A percentile compares a stretch with the other conserved stretches of the same genome.
Conservation (phyloP, 129 eudicot genomes). For the Lactuca saligna region DNA sequence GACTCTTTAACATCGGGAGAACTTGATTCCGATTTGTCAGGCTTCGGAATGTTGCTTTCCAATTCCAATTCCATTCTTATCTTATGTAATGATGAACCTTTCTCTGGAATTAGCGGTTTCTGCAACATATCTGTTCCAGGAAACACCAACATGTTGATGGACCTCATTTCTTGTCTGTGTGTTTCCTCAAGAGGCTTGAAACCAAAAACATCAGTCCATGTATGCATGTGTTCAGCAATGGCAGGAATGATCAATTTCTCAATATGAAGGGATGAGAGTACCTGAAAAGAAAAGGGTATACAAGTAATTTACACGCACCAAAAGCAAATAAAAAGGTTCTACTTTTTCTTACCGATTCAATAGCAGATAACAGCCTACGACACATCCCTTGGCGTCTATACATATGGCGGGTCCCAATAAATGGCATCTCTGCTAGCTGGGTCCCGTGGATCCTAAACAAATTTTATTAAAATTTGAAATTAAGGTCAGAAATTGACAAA, state of each 20-base stretch:
- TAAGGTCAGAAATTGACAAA: slow-evolving; percentile 14
- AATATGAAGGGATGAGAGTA: slow-evolving; percentile 58
- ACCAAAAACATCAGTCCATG: slow-evolving; percentile 78
- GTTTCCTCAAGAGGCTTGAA: slow-evolving; percentile 61
- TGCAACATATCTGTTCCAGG: slow-evolving; percentile 93
- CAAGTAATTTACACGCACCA: not conserved
- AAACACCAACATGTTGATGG: slow-evolving; percentile 82
- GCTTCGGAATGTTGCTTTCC: slow-evolving; percentile 18
- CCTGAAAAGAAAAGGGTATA: slow-evolving; percentile 42
- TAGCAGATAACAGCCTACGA: slow-evolving; percentile 71
- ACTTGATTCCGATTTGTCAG: slow-evolving; percentile 32
- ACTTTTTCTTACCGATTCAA: slow-evolving; percentile 64
- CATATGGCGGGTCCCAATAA: slow-evolving; percentile 91
- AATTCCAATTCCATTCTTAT: slow-evolving; percentile 15
- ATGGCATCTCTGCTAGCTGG: slow-evolving; percentile 97
- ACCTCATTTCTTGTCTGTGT: slow-evolving; percentile 68
- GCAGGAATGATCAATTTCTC: slow-evolving; percentile 88
- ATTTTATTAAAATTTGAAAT: slow-evolving; percentile 3
- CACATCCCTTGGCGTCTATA: slow-evolving; percentile 99
- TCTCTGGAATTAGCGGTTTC: slow-evolving; percentile 38
- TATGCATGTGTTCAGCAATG: slow-evolving; percentile 80
- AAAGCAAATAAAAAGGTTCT: not conserved
- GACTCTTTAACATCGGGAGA: slow-evolving; percentile 31
- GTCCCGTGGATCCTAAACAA: slow-evolving; percentile 75
- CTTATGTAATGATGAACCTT: slow-evolving; percentile 22